phyloP scores from a whole-genome alignment of 768 basidiomycete species.

The Suillus brevipes region DNA sequence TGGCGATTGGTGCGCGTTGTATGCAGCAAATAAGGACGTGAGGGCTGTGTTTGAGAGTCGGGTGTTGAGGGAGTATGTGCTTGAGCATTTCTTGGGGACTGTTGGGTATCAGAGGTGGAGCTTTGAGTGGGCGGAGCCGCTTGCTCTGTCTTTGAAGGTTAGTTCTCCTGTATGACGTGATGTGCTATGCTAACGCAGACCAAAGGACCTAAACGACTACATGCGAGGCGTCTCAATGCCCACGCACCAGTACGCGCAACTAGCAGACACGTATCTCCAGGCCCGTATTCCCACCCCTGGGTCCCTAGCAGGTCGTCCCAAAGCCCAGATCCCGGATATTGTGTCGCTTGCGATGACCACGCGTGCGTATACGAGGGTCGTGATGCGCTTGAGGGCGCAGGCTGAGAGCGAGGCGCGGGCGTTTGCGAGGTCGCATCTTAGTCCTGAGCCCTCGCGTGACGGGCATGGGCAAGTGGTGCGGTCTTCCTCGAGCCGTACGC shows the following conservation, averaged over 20 bases:
- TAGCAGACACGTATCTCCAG: slow-evolving; percentile 59
- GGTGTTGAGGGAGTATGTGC: slow-evolving; percentile 57
- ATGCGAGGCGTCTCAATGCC: slow-evolving; percentile 80
- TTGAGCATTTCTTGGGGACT: slow-evolving; percentile 67
- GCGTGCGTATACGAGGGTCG: slow-evolving; percentile 77
- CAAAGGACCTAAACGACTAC: slow-evolving; percentile 78
- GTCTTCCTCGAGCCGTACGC: slow-evolving; percentile 55
- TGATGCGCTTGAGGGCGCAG: slow-evolving; percentile 75
- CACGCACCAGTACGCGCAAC: slow-evolving; percentile 65
- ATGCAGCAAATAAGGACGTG: slow-evolving; percentile 54
- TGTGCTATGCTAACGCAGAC: slow-evolving; percentile 12
- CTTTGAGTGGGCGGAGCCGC: slow-evolving; percentile 54
- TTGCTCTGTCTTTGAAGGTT: slow-evolving; percentile 64
- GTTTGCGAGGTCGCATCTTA: slow-evolving; percentile 17
- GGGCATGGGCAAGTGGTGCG: slow-evolving; percentile 1
- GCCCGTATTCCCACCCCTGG: slow-evolving; percentile 33
- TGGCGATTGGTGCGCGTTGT: slow-evolving; percentile 67
- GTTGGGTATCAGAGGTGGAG: slow-evolving; percentile 76
- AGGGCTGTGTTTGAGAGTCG: slow-evolving; percentile 50
- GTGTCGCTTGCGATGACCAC: slow-evolving; percentile 58
- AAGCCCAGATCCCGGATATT: slow-evolving; percentile 43
- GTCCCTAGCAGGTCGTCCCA: slow-evolving; percentile 37
- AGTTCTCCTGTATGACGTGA: slow-evolving; percentile 19
- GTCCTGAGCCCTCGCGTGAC: slow-evolving; percentile 8
- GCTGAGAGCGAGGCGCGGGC: slow-evolving; percentile 58